phyloP scores from a whole-genome alignment of 345 rosid species.

The Dipteronia dyeriana region DNA sequence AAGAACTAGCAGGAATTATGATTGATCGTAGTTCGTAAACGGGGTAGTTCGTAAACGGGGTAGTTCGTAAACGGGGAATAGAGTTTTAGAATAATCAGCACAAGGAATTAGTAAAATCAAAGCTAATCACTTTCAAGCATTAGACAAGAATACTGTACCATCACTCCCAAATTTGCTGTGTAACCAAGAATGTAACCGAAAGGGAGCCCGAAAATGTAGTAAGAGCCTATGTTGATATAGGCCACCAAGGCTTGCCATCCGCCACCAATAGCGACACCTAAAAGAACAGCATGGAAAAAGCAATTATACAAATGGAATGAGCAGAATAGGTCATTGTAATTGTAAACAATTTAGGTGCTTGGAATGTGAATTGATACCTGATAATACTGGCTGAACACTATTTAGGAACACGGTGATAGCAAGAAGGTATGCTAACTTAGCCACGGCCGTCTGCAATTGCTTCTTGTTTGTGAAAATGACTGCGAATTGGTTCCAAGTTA shows the following conservation, averaged over 20 bases:
- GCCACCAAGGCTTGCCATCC: slow-evolving; percentile 94
- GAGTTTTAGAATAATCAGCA: background rate
- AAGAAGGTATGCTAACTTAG: slow-evolving; percentile 66
- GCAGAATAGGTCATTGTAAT: background rate
- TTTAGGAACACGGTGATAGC: slow-evolving; percentile 80
- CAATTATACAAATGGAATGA: background rate
- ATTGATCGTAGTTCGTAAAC: background rate
- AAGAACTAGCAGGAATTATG: background rate
- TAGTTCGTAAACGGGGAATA: too few relatives aligned
- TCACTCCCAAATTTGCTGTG: slow-evolving; percentile 55
- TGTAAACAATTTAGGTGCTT: background rate
- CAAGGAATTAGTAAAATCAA: background rate
- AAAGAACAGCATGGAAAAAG: background rate
- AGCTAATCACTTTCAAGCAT: background rate
- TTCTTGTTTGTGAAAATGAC: slow-evolving; percentile 62
- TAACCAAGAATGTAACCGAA: slow-evolving; percentile 78
- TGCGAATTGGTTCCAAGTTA: slow-evolving; percentile 57
- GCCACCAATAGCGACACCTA: slow-evolving; percentile 86
- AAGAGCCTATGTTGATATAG: slow-evolving; percentile 69
- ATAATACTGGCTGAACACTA: slow-evolving; percentile 83
- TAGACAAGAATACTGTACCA: slow-evolving; percentile 33
- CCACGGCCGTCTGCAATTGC: slow-evolving; percentile 47
- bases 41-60: too few relatives aligned
- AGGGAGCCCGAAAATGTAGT: slow-evolving; percentile 76
- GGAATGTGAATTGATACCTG: slow-evolving; percentile 46